Evolutionary conservation across 2,329 filamentous ascomycete species (phyloP), one percentile per base, ranked within the genome.

Genomic region (Neopestalotiopsis sp.): DNA sequence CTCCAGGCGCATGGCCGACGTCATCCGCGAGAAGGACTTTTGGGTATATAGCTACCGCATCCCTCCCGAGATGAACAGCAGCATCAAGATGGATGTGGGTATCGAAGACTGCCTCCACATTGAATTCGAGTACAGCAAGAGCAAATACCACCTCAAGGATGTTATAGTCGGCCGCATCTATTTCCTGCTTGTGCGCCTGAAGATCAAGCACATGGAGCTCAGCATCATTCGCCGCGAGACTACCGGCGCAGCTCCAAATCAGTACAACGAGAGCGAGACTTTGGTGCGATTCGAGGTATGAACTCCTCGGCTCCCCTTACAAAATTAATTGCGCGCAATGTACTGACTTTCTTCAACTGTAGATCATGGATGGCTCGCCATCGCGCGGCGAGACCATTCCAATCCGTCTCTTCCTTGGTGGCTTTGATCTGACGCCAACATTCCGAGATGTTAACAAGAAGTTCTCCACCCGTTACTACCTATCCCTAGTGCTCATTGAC

Each of bases 381-480:
- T 98, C 95, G 66, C 89, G 96, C 85, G 94, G 93, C 88, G 90
- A 88, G 85, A 98, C 96, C 1, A 99, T 99, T 71, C 96, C 96
- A 28, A 99, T 99, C 78, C 89, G 96, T 75, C 87, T 99, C 67
- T 99, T 99, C 89, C 89, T 99, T 10, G 96, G 96, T 70, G 96
- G 96, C 66, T 99, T 99, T 80, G 97, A 99, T 81, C 84, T 99
- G 71, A 99, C 96, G 4, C 96, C 96, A 17, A 99, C 96, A 13
- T 99, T 99, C 89, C 93, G 96, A 71, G 96, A 99, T 80, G 97
- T 99, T 74, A 99, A 99, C 89, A 99, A 99, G 88, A 99, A 99
- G 84, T 99, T 97, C 82, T 98, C 95, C 32, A 98, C 95, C 49
- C 89, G 96, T 77, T 99, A 99, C 84, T 99, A 99, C 83, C 89